Base-by-base conservation (phyloP, 2,329 filamentous ascomycete species). In the Septoria linicola region DNA sequence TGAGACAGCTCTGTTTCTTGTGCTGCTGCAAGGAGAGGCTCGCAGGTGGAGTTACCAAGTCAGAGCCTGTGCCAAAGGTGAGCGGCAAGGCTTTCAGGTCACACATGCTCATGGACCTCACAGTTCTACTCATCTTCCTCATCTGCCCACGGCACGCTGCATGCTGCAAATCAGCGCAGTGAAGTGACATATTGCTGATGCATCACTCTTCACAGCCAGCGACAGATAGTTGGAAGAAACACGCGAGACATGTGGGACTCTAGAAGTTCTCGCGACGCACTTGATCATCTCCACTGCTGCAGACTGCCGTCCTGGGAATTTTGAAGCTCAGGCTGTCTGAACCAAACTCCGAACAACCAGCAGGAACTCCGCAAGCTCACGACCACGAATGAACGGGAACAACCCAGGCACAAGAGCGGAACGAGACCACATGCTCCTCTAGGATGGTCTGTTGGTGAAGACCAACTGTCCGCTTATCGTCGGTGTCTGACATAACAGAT, bases 401-500 rank as follows among this genome's bases (percentile, higher is more conserved):
- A 20, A n/a, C 6, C 34, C 34, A 40, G 19, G 21, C 32, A 41
- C 35, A 31, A 36, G 27, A 31, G 13, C 4, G 10, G 20, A 21
- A 16, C 19, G 32, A 23, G 34, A 30, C 44, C 44, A 47, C 44
- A 40, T 47, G 44, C 44, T 7, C 44, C 32, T 23, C 44, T 23
- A 31, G 43, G 34, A 47, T 41, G 34, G n/a, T 23, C 19, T 36
- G 20, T n/a, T 21, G 30, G 10, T 23, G 43, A 17, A 27, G 21
- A 27, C 23, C 39, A 23, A 31, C 19, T 32, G 17, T 19, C 23
- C 46, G 46, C 46, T 49, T 49, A 49, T 32, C 25, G 20, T 41
- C 45, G 45, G 45, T 19, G 23, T 43, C 31, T 42, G 31, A 49
- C 32, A 50, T 36, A 30, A 40, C 20, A n/a, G 39, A 31, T 30